Evolutionary conservation across 2,329 filamentous ascomycete genomes (phyloP).

Genomic region (Macrophomina pseudophaseolina): DNA sequence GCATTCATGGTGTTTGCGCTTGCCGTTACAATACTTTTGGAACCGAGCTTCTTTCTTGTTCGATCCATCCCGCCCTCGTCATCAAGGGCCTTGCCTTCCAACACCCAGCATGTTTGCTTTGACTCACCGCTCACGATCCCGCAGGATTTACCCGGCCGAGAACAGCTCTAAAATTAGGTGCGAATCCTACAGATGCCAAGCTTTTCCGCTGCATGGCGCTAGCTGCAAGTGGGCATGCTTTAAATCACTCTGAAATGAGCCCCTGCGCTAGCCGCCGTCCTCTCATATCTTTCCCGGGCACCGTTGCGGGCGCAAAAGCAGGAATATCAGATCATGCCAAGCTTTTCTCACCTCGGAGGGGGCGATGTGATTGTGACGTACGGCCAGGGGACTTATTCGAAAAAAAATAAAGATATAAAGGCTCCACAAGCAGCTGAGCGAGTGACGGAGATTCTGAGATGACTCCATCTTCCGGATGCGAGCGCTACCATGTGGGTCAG

Average conservation of each 20-base stretch:
- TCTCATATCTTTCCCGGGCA: not conserved
- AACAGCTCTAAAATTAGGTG: conserved; percentile 16
- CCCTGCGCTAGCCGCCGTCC: conserved; percentile 20
- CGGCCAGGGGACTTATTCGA: not conserved
- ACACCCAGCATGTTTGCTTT: not conserved
- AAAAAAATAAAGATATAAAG: no score
- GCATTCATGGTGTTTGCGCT: no score
- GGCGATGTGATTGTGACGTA: not conserved
- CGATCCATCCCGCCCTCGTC: not conserved
- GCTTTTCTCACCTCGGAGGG: not conserved
- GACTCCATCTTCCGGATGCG: not conserved
- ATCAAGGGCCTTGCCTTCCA: not conserved
- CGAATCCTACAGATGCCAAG: conserved; percentile 11
- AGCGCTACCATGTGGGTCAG: not conserved
- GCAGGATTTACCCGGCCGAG: conserved; percentile 5
- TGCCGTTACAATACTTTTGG: no score
- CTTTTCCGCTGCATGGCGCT: conserved; percentile 3
- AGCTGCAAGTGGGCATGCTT: not conserved
- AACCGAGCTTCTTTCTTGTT: no score
- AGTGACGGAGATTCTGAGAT: not conserved
- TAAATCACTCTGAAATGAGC: conserved; percentile 17
- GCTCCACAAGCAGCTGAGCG: no score
- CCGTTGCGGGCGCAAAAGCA: not conserved
- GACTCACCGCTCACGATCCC: not conserved
- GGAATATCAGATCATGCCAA: not conserved